Percentiles rank a stretch among this genome's conserved stretches.
These are phyloP conservation scores for Entomortierella parvispora DNA, from an alignment of 192 early-diverging fungal genomes.

Conservation along the genomic window DNA sequence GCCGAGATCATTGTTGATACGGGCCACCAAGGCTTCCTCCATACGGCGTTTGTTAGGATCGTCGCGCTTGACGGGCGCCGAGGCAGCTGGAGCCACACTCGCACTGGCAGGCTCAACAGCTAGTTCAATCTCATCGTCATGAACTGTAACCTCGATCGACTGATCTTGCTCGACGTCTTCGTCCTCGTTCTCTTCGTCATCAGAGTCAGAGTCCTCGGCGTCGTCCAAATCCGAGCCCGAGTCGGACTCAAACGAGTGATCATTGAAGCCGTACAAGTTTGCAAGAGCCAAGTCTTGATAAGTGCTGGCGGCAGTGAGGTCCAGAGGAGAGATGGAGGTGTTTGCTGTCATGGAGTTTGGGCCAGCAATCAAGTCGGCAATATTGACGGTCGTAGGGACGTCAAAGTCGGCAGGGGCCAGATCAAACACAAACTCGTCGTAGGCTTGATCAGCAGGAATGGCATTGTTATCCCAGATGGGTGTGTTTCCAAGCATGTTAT, in stretches of 20 bases:
- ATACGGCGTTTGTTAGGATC: slow-evolving; percentile 50
- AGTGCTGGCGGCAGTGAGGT: slow-evolving; percentile 16
- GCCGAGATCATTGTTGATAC: slow-evolving; percentile 48
- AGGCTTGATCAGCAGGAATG: slow-evolving; percentile 37
- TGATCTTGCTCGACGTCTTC: slow-evolving; percentile 1
- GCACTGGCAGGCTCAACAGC: neutral
- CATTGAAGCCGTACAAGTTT: slow-evolving; percentile 37
- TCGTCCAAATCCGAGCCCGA: slow-evolving; percentile 20
- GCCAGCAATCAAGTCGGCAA: slow-evolving; percentile 47
- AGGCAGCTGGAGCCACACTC: neutral
- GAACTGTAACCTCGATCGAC: neutral
- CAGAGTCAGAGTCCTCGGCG: slow-evolving; percentile 6
- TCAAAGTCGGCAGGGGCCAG: slow-evolving; percentile 26
- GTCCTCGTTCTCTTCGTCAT: slow-evolving; percentile 12
- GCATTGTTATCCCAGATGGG: slow-evolving; percentile 29
- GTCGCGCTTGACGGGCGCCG: slow-evolving; percentile 7
- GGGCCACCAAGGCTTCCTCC: slow-evolving; percentile 37
- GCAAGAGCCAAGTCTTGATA: slow-evolving; percentile 39
- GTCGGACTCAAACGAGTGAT: slow-evolving; percentile 7
- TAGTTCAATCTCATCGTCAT: neutral
- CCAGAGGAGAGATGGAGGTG: slow-evolving; percentile 24
- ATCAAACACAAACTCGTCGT: slow-evolving; percentile 49
- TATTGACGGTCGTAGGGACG: slow-evolving; percentile 32
- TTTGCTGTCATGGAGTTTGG: slow-evolving; percentile 21
- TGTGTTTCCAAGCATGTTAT: slow-evolving; percentile 25